Conservation (phyloP, 306 rosid genomes). For the Prunus salicina region DNA sequence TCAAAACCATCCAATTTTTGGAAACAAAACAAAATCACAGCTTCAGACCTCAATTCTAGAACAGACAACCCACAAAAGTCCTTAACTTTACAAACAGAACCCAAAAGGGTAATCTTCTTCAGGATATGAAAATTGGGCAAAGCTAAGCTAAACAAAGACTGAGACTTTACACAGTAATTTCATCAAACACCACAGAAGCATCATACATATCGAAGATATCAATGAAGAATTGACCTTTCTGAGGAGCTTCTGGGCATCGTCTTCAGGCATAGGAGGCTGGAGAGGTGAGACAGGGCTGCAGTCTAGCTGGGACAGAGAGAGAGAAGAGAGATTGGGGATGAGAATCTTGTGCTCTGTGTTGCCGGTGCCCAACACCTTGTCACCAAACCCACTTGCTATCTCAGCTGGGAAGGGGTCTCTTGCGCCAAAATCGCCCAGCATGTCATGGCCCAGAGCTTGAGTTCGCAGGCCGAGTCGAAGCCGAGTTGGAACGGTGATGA, state of each 20-base stretch:
- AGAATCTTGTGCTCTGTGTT: constrained; percentile 83
- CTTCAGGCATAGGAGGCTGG: constrained; percentile 46
- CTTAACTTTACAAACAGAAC: neutral
- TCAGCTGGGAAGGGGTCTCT: constrained; percentile 94
- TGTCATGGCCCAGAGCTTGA: constrained; percentile 29
- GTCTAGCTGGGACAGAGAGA: constrained; percentile 59
- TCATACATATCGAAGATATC: neutral
- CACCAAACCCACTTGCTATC: constrained; percentile 65
- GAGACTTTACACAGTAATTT: constrained; percentile 2
- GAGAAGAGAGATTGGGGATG: constrained; percentile 66
- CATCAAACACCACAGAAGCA: constrained; percentile 15
- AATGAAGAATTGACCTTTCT: constrained; percentile 47
- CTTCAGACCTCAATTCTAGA: too few species aligned
- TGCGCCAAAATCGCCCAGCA: constrained; percentile 77
- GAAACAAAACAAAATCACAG: neutral
- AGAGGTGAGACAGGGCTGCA: constrained; percentile 56
- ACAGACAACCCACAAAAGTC: too few species aligned
- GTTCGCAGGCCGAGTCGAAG: constrained; percentile 14
- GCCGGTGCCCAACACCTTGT: constrained; percentile 58
- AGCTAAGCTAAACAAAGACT: neutral
- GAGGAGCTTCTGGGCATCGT: constrained; percentile 53
- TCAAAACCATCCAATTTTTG: neutral
- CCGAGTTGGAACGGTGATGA: constrained; percentile 7
- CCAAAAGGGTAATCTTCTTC: neutral
- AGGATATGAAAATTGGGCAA: too few species aligned